Base-by-base conservation (phyloP, 2,329 filamentous ascomycete genomes). In the Macrophomina tecta region DNA sequence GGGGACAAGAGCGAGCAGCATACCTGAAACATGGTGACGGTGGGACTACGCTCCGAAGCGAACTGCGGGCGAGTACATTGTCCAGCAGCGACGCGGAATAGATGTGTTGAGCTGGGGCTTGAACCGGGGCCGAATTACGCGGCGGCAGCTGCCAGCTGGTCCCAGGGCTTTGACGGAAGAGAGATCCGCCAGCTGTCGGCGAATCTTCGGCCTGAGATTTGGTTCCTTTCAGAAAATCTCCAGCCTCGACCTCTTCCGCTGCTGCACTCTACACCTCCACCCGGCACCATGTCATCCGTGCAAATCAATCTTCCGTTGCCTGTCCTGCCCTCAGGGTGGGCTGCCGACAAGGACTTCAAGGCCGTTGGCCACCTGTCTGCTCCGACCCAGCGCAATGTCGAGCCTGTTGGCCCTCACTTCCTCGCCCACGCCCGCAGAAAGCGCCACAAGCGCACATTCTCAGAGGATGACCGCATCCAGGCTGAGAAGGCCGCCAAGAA, bases 391-490 rank as follows among this genome's bases (percentile, higher is more conserved):
- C 90, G 95, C 77, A 94, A 91, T 78, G 90, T 99, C 75, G 95
- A 98, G 85, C 94, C 95, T 65, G 92, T 98, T 73, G 95, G 95
- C 73, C 94, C 95, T 81, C 93, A 97, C 85, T 99, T 97, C 86
- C 90, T 99, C 72, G 95, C 95, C 73, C 94, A 98, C 81, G 95
- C 95, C 75, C 94, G 95, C 78, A 91, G 95, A 82, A 88, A 87
- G 82, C 91, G 94, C 71, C 94, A 98, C 83, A 93, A 97, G 85
- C 93, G 95, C 77, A 99, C 95, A 62, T 99, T 99, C 83, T 97
- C 92, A 76, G 94, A 99, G 83, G 95, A 99, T 82, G 95, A 99
- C 80, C 91, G 94, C 72, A 96, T 99, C 78, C 93, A 97, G 84
- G 95, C 95, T 58, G 91, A 96, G 81, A 90, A 96, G 81, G 93